Base-by-base conservation (phyloP, 495 filamentous ascomycete species). In the Penicillium psychrofluorescens region DNA sequence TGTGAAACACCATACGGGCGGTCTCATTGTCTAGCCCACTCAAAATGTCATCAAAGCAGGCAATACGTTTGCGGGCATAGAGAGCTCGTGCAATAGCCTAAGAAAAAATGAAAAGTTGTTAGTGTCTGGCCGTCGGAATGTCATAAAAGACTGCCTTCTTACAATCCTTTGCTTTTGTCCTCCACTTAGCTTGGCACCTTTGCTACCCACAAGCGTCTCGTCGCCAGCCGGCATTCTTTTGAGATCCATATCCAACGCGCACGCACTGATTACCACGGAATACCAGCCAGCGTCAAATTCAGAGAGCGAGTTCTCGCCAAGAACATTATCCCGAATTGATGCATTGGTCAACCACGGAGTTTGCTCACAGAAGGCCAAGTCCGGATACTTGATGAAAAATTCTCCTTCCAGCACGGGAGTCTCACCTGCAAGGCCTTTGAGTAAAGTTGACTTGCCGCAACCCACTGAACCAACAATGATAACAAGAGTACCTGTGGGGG, bases 21-120 rank as follows among this genome's bases (percentile, higher is more conserved):
- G 76, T 78, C 12, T 62, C 53, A 7, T 65, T 59, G 41, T 80
- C 75, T 8, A 78, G 54, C 0, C 62, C 71, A 46, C 64, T 77
- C 6, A 79, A 58, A n/a, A 72, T 51, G 48, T 80, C 70, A 36
- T 75, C 70, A 16, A 75, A 59, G n/a, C 75, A 57, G 3, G 70
- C 37, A 7, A 75, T 49, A 12, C 61, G 50, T 13, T 61, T 56
- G 6, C 64, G 49, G 15, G 68, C 35, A 50, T 78, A 78, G 10
- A 79, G 37, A 35, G 68, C 66, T 38, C 75, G 52, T 7, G 74
- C 75, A 11, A 77, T 51, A 12, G 66, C 38, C 50, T 53, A 16
- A 4, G 4, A 16, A 1, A 16, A 16, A 16, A 16, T n/a, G 16
- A 1, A 16, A 16, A 16, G 16, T 4, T 16, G 16, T 16, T 16